Conservation (phyloP, 805 yeast genomes). For the Kuraishia floccosa region DNA sequence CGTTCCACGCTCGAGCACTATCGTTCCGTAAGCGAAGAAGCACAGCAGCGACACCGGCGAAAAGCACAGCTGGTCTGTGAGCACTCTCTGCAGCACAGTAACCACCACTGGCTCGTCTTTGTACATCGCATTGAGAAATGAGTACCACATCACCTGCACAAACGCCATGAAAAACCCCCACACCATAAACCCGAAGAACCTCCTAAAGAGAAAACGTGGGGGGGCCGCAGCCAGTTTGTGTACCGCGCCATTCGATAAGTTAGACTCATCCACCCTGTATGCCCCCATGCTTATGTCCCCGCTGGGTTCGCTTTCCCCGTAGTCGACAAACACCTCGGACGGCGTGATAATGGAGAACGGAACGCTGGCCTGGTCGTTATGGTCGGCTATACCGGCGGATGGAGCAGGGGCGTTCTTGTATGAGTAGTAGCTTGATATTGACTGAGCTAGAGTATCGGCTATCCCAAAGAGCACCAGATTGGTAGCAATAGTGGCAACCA, state of each 20-base stretch:
- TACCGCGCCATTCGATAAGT: not conserved
- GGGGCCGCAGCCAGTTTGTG: not conserved
- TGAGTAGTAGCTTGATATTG: slow-evolving; percentile 27
- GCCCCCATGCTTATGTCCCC: not conserved
- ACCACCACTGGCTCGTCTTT: slow-evolving; percentile 75
- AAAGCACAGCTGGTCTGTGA: slow-evolving; percentile 82
- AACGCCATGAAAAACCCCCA: slow-evolving; percentile 87
- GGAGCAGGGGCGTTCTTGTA: not conserved
- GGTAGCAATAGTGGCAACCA: slow-evolving; percentile 71
- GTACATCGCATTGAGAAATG: slow-evolving; percentile 65
- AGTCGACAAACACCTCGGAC: slow-evolving; percentile 19
- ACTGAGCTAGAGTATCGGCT: slow-evolving; percentile 88
- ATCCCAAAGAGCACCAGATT: slow-evolving; percentile 76
- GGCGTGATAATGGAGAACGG: slow-evolving; percentile 6
- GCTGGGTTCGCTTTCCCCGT: slow-evolving; percentile 12
- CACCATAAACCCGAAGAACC: slow-evolving; percentile 67
- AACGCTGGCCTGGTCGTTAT: not conserved
- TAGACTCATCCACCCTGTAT: not conserved
- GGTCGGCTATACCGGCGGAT: not conserved
- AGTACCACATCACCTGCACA: slow-evolving; percentile 84
- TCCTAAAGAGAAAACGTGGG: slow-evolving; percentile 44
- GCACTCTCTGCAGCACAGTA: slow-evolving; percentile 74
- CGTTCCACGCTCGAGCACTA: slow-evolving; percentile 68
- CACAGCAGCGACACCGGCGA: slow-evolving; percentile 77
- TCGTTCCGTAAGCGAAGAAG: slow-evolving; percentile 78